Base-by-base conservation (phyloP, 2,329 filamentous ascomycete genomes). In the Aspergillus clavatus region DNA sequence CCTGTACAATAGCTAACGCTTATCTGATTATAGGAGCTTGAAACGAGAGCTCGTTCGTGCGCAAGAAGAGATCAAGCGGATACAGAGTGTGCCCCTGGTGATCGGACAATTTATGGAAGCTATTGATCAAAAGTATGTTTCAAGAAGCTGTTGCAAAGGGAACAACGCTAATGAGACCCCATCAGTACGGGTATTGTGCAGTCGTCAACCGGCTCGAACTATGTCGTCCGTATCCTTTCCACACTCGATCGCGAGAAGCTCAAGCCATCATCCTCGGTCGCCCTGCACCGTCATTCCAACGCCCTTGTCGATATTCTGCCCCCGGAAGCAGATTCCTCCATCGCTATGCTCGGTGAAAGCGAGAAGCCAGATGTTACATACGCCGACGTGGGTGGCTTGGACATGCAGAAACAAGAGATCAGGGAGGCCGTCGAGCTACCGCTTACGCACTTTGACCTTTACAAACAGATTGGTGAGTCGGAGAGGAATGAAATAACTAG, bases 321-420 rank as follows among this genome's bases (percentile, higher is more conserved):
- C n/a, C 93, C 93, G 3, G 93, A 98, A 76, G 93, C 93, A 50
- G 93, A 98, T 73, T 96, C 90, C 28, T 96, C 90, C 29, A 98
- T 98, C 67, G 93, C 93, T 55, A 98, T 98, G 93, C 81, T 98
- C 43, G 91, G 91, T 50, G 80, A 85, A 46, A 87, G 95, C 63
- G 93, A 98, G 80, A 98, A 97, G 79, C 93, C 93, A 26, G 93
- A 98, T 69, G 88, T 98, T 48, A 95, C 90, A 35, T 98, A 98
- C 62, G 91, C 90, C 51, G 93, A 98, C 69, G 93, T 98, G 51
- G 93, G 93, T 76, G 93, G 93, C 39, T 74, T 97, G 55, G 93
- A 98, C 63, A 98, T 98, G 93, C 93, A 98, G 74, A 98, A 98
- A 77, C 93, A 98, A 74, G 93, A 98, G 72, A 98, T 98, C 55